Evolutionary conservation across 2,329 filamentous ascomycete genomes (phyloP), one percentile per base, ranked within the genome.

Genomic region (Trichoderma arundinaceum): DNA sequence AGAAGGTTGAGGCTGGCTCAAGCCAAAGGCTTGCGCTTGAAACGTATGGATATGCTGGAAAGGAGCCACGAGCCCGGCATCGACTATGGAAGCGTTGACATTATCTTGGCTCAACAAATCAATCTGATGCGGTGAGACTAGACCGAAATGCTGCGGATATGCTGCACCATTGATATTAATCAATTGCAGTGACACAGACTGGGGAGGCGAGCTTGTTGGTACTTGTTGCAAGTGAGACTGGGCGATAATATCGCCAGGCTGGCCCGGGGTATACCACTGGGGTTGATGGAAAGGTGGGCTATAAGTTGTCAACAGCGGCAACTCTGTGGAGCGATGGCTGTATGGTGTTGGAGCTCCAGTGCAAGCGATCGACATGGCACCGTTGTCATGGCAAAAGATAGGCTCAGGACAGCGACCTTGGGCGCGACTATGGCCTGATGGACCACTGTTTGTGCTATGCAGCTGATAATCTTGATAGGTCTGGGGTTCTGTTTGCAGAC

Each of bases 351-450:
- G 32, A 51, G 35, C 28, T 57, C 52, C 49, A 66, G 51, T 15
- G 48, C 39, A 44, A 46, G 61, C 63, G 51, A 65, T 68, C 59
- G 64, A 22, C 68, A 60, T 57, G 59, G 38, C 52, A 59, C 49
- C 43, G 38, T 41, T 52, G 51, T 32, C 54, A 39, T 66, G 43
- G 57, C 38, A 39, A 54, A 49, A 62, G 48, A 57, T 38, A 51
- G 56, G 46, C 32, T 15, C 48, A 44, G 60, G 10, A 10, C 38
- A 52, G 38, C 22, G 12, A 38, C n/a, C 51, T 35, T 51, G 48
- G 39, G 28, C 48, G 39, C 17, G 2, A 28, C 12, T 17, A 49
- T 57, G 49, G 49, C 52, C 58, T 56, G 64, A 54, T 49, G 22
- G 41, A 19, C 41, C 41, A 17, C n/a, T 33, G 66, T 19, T 33